phyloP scores from a whole-genome alignment of 441 rosid genomes.

The Mallotus japonicus region DNA sequence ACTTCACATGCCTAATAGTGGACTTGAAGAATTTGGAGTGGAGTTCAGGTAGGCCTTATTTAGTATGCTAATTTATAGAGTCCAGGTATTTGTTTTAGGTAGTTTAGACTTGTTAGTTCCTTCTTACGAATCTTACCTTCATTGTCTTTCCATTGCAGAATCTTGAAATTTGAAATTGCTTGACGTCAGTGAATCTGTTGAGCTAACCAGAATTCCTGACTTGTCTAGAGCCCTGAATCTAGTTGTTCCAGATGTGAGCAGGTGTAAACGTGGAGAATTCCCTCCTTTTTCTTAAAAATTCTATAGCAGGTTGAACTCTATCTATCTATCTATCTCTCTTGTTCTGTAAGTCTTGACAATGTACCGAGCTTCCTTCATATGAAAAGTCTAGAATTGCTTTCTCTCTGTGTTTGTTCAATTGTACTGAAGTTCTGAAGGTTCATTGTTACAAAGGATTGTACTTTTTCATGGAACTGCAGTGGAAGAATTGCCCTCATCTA shows the following conservation, averaged over 20 bases:
- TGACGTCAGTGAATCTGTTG: background rate
- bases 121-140: background rate
- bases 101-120: background rate
- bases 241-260: background rate
- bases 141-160: background rate
- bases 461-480: background rate
- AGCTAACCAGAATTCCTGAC: background rate
- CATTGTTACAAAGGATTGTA: too few species aligned
- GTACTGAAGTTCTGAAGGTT: too few species aligned
- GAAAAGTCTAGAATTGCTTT: too few species aligned
- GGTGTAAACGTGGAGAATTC: too few species aligned
- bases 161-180: background rate
- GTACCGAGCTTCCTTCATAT: too few species aligned
- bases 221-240: background rate
- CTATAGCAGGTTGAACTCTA: too few species aligned
- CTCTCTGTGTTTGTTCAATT: too few species aligned
- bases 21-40: slow-evolving; percentile 1
- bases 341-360: too few species aligned
- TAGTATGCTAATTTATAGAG: background rate
- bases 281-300: too few species aligned
- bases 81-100: background rate
- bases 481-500: background rate
- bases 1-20: background rate
- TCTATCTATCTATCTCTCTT: too few species aligned
- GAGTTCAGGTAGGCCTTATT: background rate